phyloP scores from a whole-genome alignment of 2,329 filamentous ascomycete species.

The Pseudogymnoascus sp. region DNA sequence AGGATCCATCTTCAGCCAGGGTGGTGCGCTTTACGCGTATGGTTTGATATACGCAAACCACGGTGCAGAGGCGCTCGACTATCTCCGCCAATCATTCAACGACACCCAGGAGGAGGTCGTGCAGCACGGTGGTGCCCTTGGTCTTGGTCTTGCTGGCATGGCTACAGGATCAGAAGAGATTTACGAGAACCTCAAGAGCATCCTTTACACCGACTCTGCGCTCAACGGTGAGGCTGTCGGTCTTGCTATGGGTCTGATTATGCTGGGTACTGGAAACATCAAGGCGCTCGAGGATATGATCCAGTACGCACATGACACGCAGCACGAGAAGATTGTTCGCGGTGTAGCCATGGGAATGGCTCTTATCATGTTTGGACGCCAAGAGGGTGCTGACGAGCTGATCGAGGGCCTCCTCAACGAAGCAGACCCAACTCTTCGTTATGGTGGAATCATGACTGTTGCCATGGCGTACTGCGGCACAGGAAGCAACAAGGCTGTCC shows the following conservation, averaged over 20 bases:
- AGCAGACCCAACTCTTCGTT: slow-evolving; percentile 85
- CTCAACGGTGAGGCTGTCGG: slow-evolving; percentile 96
- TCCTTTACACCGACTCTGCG: slow-evolving; percentile 88
- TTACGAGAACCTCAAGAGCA: slow-evolving; percentile 81
- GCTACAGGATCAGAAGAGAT: slow-evolving; percentile 84
- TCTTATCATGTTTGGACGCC: slow-evolving; percentile 93
- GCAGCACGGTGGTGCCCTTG: slow-evolving; percentile 90
- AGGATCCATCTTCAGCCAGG: slow-evolving; percentile 86
- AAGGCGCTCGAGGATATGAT: slow-evolving; percentile 95
- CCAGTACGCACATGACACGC: slow-evolving; percentile 92
- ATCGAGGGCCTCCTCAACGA: slow-evolving; percentile 91
- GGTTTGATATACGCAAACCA: slow-evolving; percentile 97
- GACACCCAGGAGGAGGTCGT: slow-evolving; percentile 83
- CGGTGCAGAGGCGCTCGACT: slow-evolving; percentile 78
- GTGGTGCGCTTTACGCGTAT: slow-evolving; percentile 89
- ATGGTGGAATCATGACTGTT: slow-evolving; percentile 98
- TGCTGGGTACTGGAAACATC: slow-evolving; percentile 95
- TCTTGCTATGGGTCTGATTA: slow-evolving; percentile 92
- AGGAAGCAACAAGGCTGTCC: slow-evolving; percentile 96
- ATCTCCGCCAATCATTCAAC: slow-evolving; percentile 66
- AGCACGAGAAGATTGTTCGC: slow-evolving; percentile 97
- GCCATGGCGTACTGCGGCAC: slow-evolving; percentile 95
- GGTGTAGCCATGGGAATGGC: slow-evolving; percentile 95
- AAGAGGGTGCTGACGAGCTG: slow-evolving; percentile 89
- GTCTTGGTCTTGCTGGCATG: slow-evolving; percentile 95